Percentiles rank a stretch among this genome's conserved stretches.
phyloP scores from a whole-genome alignment of 805 yeast genomes.

The Jamesozyma lodderae region DNA sequence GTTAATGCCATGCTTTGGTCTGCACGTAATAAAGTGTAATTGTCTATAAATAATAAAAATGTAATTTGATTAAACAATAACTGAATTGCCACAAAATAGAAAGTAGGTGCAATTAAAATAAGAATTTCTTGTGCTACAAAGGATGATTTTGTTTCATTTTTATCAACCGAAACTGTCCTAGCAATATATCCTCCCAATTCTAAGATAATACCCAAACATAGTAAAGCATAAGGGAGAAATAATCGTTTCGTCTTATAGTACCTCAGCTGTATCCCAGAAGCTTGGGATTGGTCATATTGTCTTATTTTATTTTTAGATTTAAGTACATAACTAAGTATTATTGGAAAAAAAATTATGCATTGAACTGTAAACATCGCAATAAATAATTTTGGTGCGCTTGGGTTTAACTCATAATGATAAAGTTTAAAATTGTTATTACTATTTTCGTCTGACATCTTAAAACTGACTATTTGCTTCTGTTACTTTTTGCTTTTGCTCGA shows the following conservation, averaged over 20 bases:
- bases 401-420: neutral
- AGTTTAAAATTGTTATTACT: too few relatives aligned
- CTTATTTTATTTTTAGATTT: neutral
- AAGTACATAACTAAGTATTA: neutral
- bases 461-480: too few relatives aligned
- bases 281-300: neutral
- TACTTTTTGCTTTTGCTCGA: too few relatives aligned
- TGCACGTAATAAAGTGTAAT: neutral
- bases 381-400: neutral
- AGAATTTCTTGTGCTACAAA: neutral
- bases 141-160: neutral
- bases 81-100: neutral
- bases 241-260: neutral
- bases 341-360: neutral
- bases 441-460: neutral
- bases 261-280: neutral
- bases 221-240: too few relatives aligned
- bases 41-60: neutral
- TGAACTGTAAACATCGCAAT: neutral
- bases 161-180: neutral
- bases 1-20: neutral
- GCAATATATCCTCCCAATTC: neutral
- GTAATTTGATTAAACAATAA: too few relatives aligned
- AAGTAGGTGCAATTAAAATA: neutral
- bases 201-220: neutral